Base-by-base conservation (phyloP, 2,329 filamentous ascomycete genomes). In the Talaromyces piceae region DNA sequence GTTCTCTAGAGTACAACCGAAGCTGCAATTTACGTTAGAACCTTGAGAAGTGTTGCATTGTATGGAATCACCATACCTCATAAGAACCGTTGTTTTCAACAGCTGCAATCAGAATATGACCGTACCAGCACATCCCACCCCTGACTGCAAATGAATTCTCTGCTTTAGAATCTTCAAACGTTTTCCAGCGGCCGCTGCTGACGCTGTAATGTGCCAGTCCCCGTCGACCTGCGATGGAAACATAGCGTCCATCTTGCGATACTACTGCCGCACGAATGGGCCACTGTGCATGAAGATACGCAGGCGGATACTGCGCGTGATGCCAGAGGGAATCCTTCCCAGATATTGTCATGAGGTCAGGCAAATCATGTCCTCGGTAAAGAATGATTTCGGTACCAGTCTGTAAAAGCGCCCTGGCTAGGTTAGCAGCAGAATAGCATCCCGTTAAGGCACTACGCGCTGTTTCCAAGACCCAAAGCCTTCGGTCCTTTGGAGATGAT, bases 91-190 rank as follows among this genome's bases (percentile, higher is more conserved):
- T 87, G 49, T 82, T 84, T 68, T 98, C 93, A n/a, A 96, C 85
- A 3, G 91, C 90, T 33, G 90, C 91, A 51, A 97, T 88, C 16
- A 98, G 77, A 27, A 97, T 87, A 69, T 98, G 91, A 58, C 95
- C 90, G 65, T 95, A 91, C 93, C 93, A 98, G 66, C 91, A 97
- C 91, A 98, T 95, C 5, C 93, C 93, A 45, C 93, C 93, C 56
- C 91, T 79, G 12, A 98, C 88, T 22, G 89, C 83, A 64, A 98
- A 98, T 56, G 91, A 88, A 60, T 91, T 90, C 68, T 97, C 93
- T 63, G 85, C 80, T 26, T 79, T 81, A 23, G 84, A 79, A 60
- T 91, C 89, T 45, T 86, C 79, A 66, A 98, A 98, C 0, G 87
- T 94, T 66, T 95, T 96, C 93, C 93, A 98, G 53, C 93, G 81